Conservation (phyloP, 768 basidiomycete genomes). For the Gloeopeniophorella convolvens region DNA sequence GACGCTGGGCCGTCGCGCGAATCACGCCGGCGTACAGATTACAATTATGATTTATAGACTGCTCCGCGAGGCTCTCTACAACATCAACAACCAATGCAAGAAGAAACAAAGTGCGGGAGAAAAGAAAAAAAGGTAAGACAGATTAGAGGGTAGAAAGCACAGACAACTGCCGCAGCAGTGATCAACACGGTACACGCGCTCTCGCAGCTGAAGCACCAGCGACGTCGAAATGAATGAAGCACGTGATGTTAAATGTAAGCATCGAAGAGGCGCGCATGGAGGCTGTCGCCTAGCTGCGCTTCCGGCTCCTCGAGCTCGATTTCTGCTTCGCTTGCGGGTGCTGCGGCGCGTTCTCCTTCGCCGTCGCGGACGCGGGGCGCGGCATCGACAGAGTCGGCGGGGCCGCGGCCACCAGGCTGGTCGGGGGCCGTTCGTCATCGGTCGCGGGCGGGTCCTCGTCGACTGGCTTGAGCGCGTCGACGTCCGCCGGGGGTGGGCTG, state of each 20-base stretch:
- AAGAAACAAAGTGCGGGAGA: not conserved
- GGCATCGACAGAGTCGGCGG: slow-evolving; percentile 19
- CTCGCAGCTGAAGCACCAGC: too few relatives aligned
- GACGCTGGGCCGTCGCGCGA: not conserved
- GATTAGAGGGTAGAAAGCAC: not conserved
- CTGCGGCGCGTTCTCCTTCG: slow-evolving; percentile 24
- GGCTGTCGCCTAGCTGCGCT: slow-evolving; percentile 7
- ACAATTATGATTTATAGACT: not conserved
- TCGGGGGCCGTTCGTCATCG: slow-evolving; percentile 14
- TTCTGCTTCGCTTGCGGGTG: slow-evolving; percentile 5
- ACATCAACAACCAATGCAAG: not conserved
- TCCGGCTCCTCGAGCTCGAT: slow-evolving; percentile 10
- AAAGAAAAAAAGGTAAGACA: not conserved
- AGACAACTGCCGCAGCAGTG: too few relatives aligned
- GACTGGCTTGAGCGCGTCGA: slow-evolving; percentile 72
- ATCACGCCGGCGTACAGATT: not conserved
- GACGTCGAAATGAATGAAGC: too few relatives aligned
- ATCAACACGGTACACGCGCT: too few relatives aligned
- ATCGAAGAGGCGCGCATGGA: too few relatives aligned
- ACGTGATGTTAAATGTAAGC: too few relatives aligned
- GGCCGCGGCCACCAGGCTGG: not conserved
- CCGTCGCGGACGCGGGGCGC: slow-evolving; percentile 15
- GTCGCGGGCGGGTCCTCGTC: slow-evolving; percentile 38
- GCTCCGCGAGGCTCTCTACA: not conserved
- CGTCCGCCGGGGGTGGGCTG: slow-evolving; percentile 27